phyloP scores from a whole-genome alignment of 257 asterid species.

The Osmanthus fragrans region DNA sequence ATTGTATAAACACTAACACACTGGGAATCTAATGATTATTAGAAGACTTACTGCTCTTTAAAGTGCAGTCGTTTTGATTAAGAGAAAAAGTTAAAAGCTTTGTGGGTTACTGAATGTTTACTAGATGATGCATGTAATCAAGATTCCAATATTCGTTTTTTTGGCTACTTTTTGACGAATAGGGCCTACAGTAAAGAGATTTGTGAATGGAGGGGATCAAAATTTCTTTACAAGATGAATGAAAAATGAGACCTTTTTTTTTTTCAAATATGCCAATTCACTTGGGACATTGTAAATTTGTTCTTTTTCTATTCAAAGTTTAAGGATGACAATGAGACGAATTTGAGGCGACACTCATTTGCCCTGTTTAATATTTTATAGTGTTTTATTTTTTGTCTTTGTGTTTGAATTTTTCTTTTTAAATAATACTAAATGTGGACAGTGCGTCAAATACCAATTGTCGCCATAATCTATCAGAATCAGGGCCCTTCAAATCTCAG shows the following conservation, averaged over 20 bases:
- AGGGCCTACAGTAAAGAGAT: background rate
- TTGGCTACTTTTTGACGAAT: background rate
- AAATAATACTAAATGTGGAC: too few relatives aligned
- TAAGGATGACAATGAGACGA: too few relatives aligned
- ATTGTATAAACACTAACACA: background rate
- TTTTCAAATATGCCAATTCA: background rate
- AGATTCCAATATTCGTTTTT: background rate
- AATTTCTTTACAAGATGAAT: background rate
- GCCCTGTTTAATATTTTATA: too few relatives aligned
- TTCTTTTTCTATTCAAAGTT: background rate
- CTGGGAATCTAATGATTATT: background rate
- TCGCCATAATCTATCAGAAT: too few relatives aligned
- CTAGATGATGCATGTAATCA: constrained; percentile 1
- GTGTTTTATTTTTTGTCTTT: too few relatives aligned
- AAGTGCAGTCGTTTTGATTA: background rate
- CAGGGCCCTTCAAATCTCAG: too few relatives aligned
- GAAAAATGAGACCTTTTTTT: background rate
- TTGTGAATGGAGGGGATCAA: too few relatives aligned
- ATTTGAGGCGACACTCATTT: too few relatives aligned
- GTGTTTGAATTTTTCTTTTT: too few relatives aligned
- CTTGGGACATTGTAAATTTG: background rate
- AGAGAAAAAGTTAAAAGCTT: background rate
- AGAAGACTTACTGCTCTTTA: background rate
- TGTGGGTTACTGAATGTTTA: background rate
- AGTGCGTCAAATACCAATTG: too few relatives aligned